Percentiles rank a stretch among this genome's conserved stretches.
phyloP scores from a whole-genome alignment of 2,329 filamentous ascomycete genomes.

The Fusarium chlamydosporum region DNA sequence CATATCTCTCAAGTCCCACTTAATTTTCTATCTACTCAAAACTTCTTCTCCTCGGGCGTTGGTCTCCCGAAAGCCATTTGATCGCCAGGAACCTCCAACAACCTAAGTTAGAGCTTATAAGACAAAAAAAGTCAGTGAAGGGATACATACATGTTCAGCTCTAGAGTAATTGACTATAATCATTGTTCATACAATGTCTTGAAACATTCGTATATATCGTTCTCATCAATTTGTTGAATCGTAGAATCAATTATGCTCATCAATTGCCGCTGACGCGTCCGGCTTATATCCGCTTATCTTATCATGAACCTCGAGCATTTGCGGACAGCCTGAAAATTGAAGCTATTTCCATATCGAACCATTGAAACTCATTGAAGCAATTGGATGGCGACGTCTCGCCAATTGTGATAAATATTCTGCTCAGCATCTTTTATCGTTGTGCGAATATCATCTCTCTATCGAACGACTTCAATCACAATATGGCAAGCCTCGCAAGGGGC shows the following conservation, averaged over 20 bases:
- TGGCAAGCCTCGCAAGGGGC: slow-evolving; percentile 54
- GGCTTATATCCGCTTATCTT: slow-evolving; percentile 11
- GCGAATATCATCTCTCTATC: neutral
- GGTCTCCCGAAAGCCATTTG: slow-evolving; percentile 6
- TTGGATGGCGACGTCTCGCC: slow-evolving; percentile 21
- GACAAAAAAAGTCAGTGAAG: neutral
- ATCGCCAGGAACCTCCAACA: neutral
- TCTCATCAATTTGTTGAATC: slow-evolving; percentile 6
- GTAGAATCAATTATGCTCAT: neutral
- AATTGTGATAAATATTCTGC: neutral
- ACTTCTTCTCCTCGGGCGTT: slow-evolving; percentile 3
- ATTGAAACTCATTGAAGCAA: slow-evolving; percentile 1
- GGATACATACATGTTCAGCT: too few species aligned
- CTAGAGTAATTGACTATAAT: neutral
- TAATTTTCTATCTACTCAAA: slow-evolving; percentile 12
- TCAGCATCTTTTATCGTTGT: too few species aligned
- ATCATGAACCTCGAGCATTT: neutral
- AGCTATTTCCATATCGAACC: slow-evolving; percentile 10
- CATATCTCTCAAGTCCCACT: slow-evolving; percentile 4
- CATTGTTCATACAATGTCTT: neutral
- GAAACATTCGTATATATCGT: neutral
- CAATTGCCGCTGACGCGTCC: neutral
- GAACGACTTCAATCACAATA: slow-evolving; percentile 17
- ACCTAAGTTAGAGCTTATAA: neutral
- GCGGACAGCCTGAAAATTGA: slow-evolving; percentile 3